A percentile compares a stretch with the other conserved stretches of the same genome.
Evolutionary conservation across 1,284 basidiomycete genomes (phyloP).

Genomic region (Ustilago tritici): DNA sequence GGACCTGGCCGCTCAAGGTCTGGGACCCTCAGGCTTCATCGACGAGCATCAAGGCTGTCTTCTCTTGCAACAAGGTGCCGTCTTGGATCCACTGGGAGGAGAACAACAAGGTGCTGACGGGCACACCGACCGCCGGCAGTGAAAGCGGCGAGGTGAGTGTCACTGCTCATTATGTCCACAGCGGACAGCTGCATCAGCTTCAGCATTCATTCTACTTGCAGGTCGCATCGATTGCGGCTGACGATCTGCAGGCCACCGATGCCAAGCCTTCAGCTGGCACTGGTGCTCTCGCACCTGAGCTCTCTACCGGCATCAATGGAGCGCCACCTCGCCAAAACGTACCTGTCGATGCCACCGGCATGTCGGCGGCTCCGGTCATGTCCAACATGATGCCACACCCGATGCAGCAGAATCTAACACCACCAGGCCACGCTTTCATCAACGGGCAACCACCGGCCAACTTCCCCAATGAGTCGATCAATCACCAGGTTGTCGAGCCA

Average conservation of each 20-base stretch:
- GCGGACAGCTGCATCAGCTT: slow-evolving; percentile 62
- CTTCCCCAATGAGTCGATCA: slow-evolving; percentile 53
- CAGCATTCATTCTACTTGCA: slow-evolving; percentile 63
- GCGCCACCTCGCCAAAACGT: slow-evolving; percentile 1
- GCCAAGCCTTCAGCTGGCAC: slow-evolving; percentile 28
- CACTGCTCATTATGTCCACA: slow-evolving; percentile 61
- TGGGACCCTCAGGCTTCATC: slow-evolving; percentile 87
- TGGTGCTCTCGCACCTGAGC: slow-evolving; percentile 20
- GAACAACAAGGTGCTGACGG: slow-evolving; percentile 56
- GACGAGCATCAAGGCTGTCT: slow-evolving; percentile 77
- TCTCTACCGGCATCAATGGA: slow-evolving; percentile 10
- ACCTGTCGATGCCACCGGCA: slow-evolving; percentile 3
- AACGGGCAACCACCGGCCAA: slow-evolving; percentile 48
- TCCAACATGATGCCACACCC: slow-evolving; percentile 27
- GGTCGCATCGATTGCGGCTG: slow-evolving; percentile 47
- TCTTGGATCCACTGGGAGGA: slow-evolving; percentile 90
- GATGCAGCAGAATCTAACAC: slow-evolving; percentile 27
- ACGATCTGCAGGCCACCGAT: slow-evolving; percentile 38
- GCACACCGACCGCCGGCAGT: slow-evolving; percentile 51
- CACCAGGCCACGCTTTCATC: slow-evolving; percentile 40
- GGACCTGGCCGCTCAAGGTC: slow-evolving; percentile 92
- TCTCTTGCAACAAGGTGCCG: slow-evolving; percentile 83
- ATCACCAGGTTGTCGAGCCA: slow-evolving; percentile 62
- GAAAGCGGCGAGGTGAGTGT: slow-evolving; percentile 60
- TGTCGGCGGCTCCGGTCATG: slow-evolving; percentile 11